These are phyloP conservation scores for Taphrina betulina DNA, from an alignment of 1,139 yeast species.

Conservation along the genomic window DNA sequence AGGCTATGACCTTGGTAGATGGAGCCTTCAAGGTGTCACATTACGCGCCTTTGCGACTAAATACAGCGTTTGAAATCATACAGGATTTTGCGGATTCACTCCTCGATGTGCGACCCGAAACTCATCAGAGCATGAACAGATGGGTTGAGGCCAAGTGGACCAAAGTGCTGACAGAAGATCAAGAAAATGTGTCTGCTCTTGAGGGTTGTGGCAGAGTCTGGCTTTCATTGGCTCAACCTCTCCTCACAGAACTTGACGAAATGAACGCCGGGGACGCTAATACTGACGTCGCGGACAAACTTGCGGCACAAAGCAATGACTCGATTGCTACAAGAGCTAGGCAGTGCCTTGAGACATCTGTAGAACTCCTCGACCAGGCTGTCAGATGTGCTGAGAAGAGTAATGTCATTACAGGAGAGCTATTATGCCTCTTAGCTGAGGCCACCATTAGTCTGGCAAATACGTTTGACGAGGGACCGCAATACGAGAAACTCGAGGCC, in stretches of 20 bases:
- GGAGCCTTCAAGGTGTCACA: background rate
- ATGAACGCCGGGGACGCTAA: background rate
- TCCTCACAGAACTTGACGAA: background rate
- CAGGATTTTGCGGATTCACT: constrained; percentile 17
- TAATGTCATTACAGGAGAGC: constrained; percentile 1
- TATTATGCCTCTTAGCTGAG: constrained; percentile 14
- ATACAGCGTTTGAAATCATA: background rate
- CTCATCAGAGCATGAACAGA: constrained; percentile 4
- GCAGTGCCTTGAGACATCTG: constrained; percentile 1
- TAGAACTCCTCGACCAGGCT: constrained; percentile 10
- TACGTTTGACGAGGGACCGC: constrained; percentile 15
- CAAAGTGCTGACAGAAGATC: constrained; percentile 7
- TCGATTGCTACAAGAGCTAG: background rate
- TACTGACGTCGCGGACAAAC: background rate
- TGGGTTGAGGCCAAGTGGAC: constrained; percentile 20
- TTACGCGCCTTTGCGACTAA: background rate
- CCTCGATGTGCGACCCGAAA: background rate
- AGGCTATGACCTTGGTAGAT: background rate
- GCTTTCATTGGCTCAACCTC: constrained; percentile 17
- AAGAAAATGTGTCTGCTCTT: constrained; percentile 14
- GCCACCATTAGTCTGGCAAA: constrained; percentile 8
- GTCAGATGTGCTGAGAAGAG: constrained; percentile 6
- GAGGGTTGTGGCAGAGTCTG: constrained; percentile 21
- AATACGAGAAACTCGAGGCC: constrained; percentile 3
- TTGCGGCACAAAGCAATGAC: background rate